These are phyloP conservation scores for Yamadazyma membranifaciens DNA, from an alignment of 1,139 yeast species.

Conservation along the genomic window DNA sequence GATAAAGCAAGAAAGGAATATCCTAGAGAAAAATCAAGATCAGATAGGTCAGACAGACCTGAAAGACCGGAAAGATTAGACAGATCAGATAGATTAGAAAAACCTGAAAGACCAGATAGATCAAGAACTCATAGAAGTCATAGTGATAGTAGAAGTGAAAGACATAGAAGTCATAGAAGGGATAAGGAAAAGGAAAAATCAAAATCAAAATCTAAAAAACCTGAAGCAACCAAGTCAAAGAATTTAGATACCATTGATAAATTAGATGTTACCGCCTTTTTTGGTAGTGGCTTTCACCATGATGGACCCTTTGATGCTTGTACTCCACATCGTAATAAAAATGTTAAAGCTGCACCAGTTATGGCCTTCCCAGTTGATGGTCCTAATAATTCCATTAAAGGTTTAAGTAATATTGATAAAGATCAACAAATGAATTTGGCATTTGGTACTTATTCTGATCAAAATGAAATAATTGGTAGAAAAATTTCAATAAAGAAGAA, in stretches of 20 bases:
- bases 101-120: slow-evolving; percentile 5
- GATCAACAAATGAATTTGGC: slow-evolving; percentile 60
- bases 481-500: slow-evolving; percentile 17
- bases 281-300: slow-evolving; percentile 95
- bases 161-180: slow-evolving; percentile 10
- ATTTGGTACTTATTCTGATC: slow-evolving; percentile 51
- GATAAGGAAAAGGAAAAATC: slow-evolving; percentile 12
- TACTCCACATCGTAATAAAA: slow-evolving; percentile 91
- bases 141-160: slow-evolving; percentile 11
- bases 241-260: slow-evolving; percentile 90
- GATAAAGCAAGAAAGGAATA: slow-evolving; percentile 41
- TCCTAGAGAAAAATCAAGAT: slow-evolving; percentile 50
- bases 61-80: slow-evolving; percentile 18
- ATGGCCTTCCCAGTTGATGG: slow-evolving; percentile 95
- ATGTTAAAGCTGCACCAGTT: slow-evolving; percentile 81
- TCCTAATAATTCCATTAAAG: slow-evolving; percentile 83
- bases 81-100: slow-evolving; percentile 4
- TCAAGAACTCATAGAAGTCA: slow-evolving; percentile 7
- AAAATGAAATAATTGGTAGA: slow-evolving; percentile 37
- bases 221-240: slow-evolving; percentile 48
- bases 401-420: slow-evolving; percentile 46
- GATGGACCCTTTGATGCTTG: slow-evolving; percentile 99
- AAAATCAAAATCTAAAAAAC: slow-evolving; percentile 20
- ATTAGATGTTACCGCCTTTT: slow-evolving; percentile 91
- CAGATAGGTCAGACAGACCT: slow-evolving; percentile 14